A percentile compares a stretch with the other conserved stretches of the same genome.
These are phyloP conservation scores for Irpex lacteus DNA, from an alignment of 1,284 basidiomycete species.

Conservation along the genomic window DNA sequence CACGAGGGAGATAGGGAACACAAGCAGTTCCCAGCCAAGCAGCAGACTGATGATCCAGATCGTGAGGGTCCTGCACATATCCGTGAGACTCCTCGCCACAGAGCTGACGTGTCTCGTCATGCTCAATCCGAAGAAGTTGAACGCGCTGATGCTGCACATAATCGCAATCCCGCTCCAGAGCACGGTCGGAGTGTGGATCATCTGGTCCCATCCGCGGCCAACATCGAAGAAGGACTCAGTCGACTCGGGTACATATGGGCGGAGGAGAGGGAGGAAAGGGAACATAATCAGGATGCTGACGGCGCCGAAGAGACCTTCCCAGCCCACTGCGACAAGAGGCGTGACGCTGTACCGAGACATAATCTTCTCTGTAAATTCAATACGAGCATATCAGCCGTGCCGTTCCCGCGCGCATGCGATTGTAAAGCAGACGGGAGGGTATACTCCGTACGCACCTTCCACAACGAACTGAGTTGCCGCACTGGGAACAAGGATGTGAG, in stretches of 20 bases:
- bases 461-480: slow-evolving; percentile 91
- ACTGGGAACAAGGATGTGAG: slow-evolving; percentile 38
- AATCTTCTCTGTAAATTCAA: slow-evolving; percentile 68
- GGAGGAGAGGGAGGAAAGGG: slow-evolving; percentile 27
- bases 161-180: slow-evolving; percentile 78
- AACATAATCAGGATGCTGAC: slow-evolving; percentile 76
- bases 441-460: slow-evolving; percentile 66
- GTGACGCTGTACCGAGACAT: slow-evolving; percentile 85
- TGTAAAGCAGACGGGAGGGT: not conserved
- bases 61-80: slow-evolving; percentile 92
- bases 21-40: slow-evolving; percentile 90
- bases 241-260: slow-evolving; percentile 65
- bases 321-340: slow-evolving; percentile 93
- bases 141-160: slow-evolving; percentile 83
- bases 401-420: not conserved
- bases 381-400: not conserved
- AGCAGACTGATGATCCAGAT: slow-evolving; percentile 88
- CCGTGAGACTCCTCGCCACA: slow-evolving; percentile 86
- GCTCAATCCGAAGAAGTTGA: slow-evolving; percentile 94
- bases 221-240: slow-evolving; percentile 71
- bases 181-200: slow-evolving; percentile 77
- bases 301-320: slow-evolving; percentile 91
- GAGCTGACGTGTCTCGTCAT: slow-evolving; percentile 91
- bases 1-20: slow-evolving; percentile 80
- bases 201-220: slow-evolving; percentile 77